Percentiles rank a stretch among this genome's conserved stretches.
Evolutionary conservation across 2,329 filamentous ascomycete genomes (phyloP).

Genomic region (Dissoconium aciculare): DNA sequence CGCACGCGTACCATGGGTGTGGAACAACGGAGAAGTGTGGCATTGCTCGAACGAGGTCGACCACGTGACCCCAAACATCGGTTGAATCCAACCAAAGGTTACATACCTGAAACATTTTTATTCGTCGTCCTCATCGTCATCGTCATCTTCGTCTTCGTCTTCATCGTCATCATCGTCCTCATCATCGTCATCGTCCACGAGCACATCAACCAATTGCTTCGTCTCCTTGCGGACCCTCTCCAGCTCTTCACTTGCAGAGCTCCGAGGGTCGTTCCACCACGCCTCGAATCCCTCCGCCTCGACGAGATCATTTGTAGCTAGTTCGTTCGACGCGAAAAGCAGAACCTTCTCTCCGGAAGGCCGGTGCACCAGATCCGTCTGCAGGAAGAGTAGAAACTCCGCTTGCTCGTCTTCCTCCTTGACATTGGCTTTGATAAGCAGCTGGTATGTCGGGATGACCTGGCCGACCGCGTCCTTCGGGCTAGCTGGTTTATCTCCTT

Average conservation of each 20-base stretch:
- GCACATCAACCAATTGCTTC: slow-evolving; percentile 59
- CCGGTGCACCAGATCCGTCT: slow-evolving; percentile 58
- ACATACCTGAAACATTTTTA: slow-evolving; percentile 1
- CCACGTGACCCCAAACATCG: no score
- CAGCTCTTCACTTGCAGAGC: slow-evolving; percentile 54
- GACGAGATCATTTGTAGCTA: slow-evolving; percentile 71
- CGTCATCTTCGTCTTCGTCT: slow-evolving; percentile 19
- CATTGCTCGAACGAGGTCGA: no score
- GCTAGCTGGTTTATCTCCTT: slow-evolving; percentile 24
- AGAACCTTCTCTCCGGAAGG: slow-evolving; percentile 53
- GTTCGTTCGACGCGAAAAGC: slow-evolving; percentile 63
- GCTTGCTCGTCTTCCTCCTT: slow-evolving; percentile 53
- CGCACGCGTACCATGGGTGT: no score
- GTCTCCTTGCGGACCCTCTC: slow-evolving; percentile 56
- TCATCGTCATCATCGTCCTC: slow-evolving; percentile 44
- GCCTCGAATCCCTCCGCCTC: slow-evolving; percentile 77
- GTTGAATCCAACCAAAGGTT: no score
- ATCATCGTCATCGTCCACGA: slow-evolving; percentile 61
- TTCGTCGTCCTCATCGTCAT: slow-evolving; percentile 6
- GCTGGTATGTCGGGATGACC: slow-evolving; percentile 38
- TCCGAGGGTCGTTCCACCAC: slow-evolving; percentile 74
- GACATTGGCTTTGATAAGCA: slow-evolving; percentile 44
- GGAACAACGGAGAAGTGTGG: no score
- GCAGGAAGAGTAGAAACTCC: slow-evolving; percentile 68
- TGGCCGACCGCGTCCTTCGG: slow-evolving; percentile 29